Conservation (phyloP, 495 filamentous ascomycete species). For the Aspergillus incahuasiensis region DNA sequence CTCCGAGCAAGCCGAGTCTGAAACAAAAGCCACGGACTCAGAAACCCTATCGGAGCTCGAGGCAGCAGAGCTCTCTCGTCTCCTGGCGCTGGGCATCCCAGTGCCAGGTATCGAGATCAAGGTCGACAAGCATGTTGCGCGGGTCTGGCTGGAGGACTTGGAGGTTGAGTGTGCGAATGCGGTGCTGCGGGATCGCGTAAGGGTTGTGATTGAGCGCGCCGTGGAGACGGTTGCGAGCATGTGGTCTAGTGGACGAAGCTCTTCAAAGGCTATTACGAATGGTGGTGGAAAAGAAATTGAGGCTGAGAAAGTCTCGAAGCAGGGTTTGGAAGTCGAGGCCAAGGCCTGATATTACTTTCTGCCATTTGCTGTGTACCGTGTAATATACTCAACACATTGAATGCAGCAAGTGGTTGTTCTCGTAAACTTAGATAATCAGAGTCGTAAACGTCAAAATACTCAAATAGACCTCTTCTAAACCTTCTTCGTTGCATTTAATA, state of each 20-base stretch:
- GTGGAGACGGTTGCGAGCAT: constrained; percentile 86
- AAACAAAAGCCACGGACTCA: constrained; percentile 27
- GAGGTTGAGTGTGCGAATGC: constrained; percentile 79
- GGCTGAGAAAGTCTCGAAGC: constrained; percentile 13
- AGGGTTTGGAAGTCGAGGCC: constrained; percentile 24
- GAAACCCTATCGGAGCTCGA: constrained; percentile 51
- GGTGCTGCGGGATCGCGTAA: constrained; percentile 72
- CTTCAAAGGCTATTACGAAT: constrained; percentile 16
- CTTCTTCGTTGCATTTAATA: no score
- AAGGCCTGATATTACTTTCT: constrained; percentile 17
- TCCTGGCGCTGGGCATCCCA: constrained; percentile 77
- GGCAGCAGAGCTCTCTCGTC: constrained; percentile 56
- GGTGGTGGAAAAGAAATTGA: constrained; percentile 15
- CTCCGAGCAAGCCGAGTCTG: constrained; percentile 20
- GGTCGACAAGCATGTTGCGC: constrained; percentile 83
- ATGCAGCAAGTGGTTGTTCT: not conserved
- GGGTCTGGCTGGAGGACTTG: constrained; percentile 84
- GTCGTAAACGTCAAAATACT: no score
- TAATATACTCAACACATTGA: not conserved
- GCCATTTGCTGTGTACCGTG: not conserved
- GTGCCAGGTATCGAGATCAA: constrained; percentile 83
- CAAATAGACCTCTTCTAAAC: no score
- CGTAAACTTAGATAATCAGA: no score
- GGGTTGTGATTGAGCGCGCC: constrained; percentile 83
- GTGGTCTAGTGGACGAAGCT: constrained; percentile 39